Evolutionary conservation across 1,284 basidiomycete species (phyloP), one percentile per base, ranked within the genome.

Genomic region (Ustilago loliicola): DNA sequence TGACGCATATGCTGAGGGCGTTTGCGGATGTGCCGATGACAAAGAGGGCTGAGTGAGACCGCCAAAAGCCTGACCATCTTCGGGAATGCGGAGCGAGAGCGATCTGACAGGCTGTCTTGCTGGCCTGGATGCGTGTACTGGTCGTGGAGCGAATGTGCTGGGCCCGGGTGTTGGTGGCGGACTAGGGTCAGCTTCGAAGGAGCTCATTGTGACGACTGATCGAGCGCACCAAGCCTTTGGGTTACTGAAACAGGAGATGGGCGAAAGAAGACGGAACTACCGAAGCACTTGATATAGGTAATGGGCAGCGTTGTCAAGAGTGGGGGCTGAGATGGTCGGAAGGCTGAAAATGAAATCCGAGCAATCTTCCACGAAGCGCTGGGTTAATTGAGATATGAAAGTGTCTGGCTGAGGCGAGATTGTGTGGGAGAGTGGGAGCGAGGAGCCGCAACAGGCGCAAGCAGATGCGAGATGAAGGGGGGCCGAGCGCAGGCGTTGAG

Each of bases 101-200:
- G 65, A 63, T 5, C 64, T 63, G 21, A 54, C 55, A 7, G 71
- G 65, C 34, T 55, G 30, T 19, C 58, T 65, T 7, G 47, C 34
- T 32, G 53, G 38, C 11, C 50, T 56, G 47, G 56, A 10, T 3
- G 60, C 25, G 32, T 60, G 64, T 51, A 62, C 27, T 2, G 57
- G 32, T 30, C 38, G 60, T 17, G 72, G 67, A 19, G 72, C 67
- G 48, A 77, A 72, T 21, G 74, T 68, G 66, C 70, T 77, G 1
- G 75, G 75, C 10, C 75, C 71, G 11, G 75, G 71, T 13, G 75
- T 72, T 5, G 70, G 71, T 10, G 75, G 75, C 36, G 74, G 74
- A 50, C 68, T 76, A 48, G 50, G 54, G 36, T 73, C 59, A 21
- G 48, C 38, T 10, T 65, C 21, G 30, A 36, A 10, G 10, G 40